phyloP scores from a whole-genome alignment of 768 basidiomycete species.

The Lactifluus echinatus region DNA sequence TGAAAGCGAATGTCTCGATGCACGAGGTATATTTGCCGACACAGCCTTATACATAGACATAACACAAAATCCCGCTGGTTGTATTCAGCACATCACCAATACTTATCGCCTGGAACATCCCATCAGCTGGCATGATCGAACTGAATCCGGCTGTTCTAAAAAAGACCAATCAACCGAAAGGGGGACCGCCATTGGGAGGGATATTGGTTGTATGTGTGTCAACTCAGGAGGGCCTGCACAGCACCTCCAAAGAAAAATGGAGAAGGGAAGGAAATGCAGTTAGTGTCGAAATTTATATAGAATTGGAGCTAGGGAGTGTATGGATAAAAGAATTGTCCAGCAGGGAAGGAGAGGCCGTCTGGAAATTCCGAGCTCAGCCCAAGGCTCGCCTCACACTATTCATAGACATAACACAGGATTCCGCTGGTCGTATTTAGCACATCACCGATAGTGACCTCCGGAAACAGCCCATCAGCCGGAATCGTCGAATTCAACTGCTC shows the following conservation, averaged over 20 bases:
- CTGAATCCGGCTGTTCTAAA: constrained; percentile 23
- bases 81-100: constrained; percentile 28
- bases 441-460: constrained; percentile 23
- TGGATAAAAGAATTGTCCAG: too few relatives aligned
- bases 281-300: too few relatives aligned
- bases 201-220: constrained; percentile 22
- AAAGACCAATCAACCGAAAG: constrained; percentile 16
- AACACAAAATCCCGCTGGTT: constrained; percentile 29
- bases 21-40: too few relatives aligned
- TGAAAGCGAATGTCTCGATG: too few relatives aligned
- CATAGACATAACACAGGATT: constrained; percentile 31
- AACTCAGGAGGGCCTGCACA: constrained; percentile 24
- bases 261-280: too few relatives aligned
- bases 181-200: constrained; percentile 24
- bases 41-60: constrained; percentile 27
- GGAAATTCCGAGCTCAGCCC: too few relatives aligned
- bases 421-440: constrained; percentile 28
- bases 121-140: constrained; percentile 25
- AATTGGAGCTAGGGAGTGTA: too few relatives aligned
- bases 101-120: constrained; percentile 22
- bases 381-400: too few relatives aligned
- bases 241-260: constrained; percentile 30
- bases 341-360: too few relatives aligned
- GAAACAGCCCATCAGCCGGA: constrained; percentile 25
- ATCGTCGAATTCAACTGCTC: constrained; percentile 25